Base-by-base conservation (phyloP, 2,329 filamentous ascomycete genomes). In the Epichloe uncinata region DNA sequence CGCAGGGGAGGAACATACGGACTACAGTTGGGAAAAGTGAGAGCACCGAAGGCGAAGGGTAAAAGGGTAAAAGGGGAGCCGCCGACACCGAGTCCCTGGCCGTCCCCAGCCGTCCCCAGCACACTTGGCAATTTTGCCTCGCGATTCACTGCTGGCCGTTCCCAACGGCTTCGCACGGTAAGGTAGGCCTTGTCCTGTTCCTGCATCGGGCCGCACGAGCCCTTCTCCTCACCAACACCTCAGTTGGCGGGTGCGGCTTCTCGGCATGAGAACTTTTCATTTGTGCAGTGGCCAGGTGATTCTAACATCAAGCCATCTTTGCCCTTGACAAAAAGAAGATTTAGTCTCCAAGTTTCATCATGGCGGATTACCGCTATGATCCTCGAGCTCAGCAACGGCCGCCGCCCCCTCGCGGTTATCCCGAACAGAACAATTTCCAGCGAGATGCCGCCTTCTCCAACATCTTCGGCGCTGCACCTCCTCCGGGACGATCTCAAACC, bases 371-470 rank as follows among this genome's bases (percentile, higher is more conserved):
- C 58, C 74, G 73, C 6, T 73, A 73, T 59, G 72, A 74, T 58
- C 71, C 77, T 63, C 73, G 73, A 57, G 66, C 67, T 55, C 67
- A 68, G 63, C 51, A 50, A 50, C 48, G 48, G 37, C 67, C 66
- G 47, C 69, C 70, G 48, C 67, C 67, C 37, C 68, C 66, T 56
- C 66, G 69, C 50, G 70, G 74, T 57, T 75, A 78, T 73, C 73
- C 57, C 56, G 69, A 74, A 52, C 63, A 68, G 49, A 71, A 73
- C 55, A 75, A 75, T 63, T 75, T 74, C 61, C 87, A 93, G 69
- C 85, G 93, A 70, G 90, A 98, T 79, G 87, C 88, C 58, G 93
- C 91, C 57, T 98, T 94, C 68, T 88, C 86, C 57, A 91, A 91
- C 70, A 97, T 97, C 64, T 98, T 97, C 66, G 93, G 91, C 58